phyloP scores from a whole-genome alignment of 73 alveolate genomes.

The Blepharisma stoltei region DNA sequence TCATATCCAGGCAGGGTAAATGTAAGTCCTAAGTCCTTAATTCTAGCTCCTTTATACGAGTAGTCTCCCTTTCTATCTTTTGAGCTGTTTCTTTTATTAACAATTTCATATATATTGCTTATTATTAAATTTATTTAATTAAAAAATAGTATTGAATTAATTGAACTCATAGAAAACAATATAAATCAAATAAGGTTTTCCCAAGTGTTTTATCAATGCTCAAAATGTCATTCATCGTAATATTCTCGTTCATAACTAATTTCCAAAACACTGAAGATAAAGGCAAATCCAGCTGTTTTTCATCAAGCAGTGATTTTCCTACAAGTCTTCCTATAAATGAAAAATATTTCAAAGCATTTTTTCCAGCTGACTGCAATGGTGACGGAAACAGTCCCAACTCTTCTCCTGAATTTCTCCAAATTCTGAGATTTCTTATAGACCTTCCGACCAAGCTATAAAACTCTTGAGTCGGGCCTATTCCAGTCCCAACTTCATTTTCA shows the following conservation, averaged over 20 bases:
- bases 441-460: slow-evolving; percentile 2
- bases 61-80: slow-evolving; percentile 36
- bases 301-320: slow-evolving; percentile 91
- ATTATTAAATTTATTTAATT: no score
- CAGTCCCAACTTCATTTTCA: slow-evolving; percentile 33
- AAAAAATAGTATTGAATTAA: no score
- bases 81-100: slow-evolving; percentile 1
- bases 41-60: slow-evolving; percentile 2
- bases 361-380: background rate
- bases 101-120: slow-evolving; percentile 47
- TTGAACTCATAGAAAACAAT: no score
- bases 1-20: slow-evolving; percentile 85
- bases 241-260: slow-evolving; percentile 56
- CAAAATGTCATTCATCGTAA: slow-evolving; percentile 35
- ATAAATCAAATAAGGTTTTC: slow-evolving; percentile 52
- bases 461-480: slow-evolving; percentile 30
- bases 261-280: slow-evolving; percentile 82
- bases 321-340: slow-evolving; percentile 74
- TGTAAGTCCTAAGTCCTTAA: slow-evolving; percentile 62
- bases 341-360: background rate
- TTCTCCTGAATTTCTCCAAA: slow-evolving; percentile 41
- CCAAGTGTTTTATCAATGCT: slow-evolving; percentile 33
- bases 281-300: slow-evolving; percentile 86
- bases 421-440: background rate
- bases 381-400: slow-evolving; percentile 20